Evolutionary conservation across 495 filamentous ascomycete genomes (phyloP).

Genomic region (Stereocaulon alpinum): DNA sequence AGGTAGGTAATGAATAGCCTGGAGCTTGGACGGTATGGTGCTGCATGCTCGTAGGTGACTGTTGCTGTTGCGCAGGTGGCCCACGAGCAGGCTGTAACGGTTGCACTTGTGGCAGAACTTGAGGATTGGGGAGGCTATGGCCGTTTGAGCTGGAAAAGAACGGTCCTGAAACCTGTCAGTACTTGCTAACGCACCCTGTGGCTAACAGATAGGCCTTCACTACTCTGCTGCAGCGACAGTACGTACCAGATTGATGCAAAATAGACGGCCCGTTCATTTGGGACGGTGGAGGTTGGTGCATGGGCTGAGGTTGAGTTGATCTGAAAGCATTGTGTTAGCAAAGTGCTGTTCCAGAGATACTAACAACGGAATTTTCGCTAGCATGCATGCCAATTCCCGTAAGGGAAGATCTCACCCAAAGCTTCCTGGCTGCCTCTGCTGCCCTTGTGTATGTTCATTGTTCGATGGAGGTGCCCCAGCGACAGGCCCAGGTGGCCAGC

Average conservation of each 20-base stretch:
- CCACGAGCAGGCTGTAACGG: slow-evolving; percentile 18
- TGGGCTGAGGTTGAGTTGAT: slow-evolving; percentile 21
- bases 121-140: slow-evolving; percentile 43
- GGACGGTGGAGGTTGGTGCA: slow-evolving; percentile 37
- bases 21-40: slow-evolving; percentile 35
- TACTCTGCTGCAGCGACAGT: slow-evolving; percentile 14
- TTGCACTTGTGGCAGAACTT: slow-evolving; percentile 38
- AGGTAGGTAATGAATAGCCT: slow-evolving; percentile 42
- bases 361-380: background rate
- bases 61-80: slow-evolving; percentile 42
- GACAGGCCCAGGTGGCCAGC: slow-evolving; percentile 21
- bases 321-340: slow-evolving; percentile 13
- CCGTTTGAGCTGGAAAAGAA: slow-evolving; percentile 32
- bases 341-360: background rate
- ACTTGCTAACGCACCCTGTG: background rate
- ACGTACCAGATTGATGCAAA: slow-evolving; percentile 39
- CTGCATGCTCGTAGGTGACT: slow-evolving; percentile 38
- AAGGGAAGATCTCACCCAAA: slow-evolving; percentile 22
- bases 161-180: slow-evolving; percentile 14
- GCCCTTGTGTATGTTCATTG: slow-evolving; percentile 17
- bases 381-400: background rate
- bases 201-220: slow-evolving; percentile 22
- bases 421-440: slow-evolving; percentile 22
- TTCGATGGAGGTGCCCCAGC: slow-evolving; percentile 14
- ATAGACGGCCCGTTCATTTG: slow-evolving; percentile 42